A percentile compares a stretch with the other conserved stretches of the same genome.
Conservation (phyloP, 1,284 basidiomycete genomes). For the Cystobasidium pallidum region DNA sequence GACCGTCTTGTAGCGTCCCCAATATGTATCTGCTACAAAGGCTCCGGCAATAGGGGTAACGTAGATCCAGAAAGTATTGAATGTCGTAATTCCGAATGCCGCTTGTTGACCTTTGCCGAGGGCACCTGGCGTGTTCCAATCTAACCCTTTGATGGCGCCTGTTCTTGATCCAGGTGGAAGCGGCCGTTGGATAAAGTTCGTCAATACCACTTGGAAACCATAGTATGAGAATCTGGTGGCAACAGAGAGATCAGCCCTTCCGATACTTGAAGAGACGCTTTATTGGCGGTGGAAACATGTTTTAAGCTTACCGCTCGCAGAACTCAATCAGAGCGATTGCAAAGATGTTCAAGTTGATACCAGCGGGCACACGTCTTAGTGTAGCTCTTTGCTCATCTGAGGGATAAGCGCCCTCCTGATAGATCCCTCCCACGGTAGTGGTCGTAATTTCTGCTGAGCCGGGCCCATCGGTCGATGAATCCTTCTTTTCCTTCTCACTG, state of each 20-base stretch:
- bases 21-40: conserved; percentile 58
- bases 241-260: too few species aligned
- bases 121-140: conserved; percentile 50
- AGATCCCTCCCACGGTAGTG: neutral
- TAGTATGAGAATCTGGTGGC: conserved; percentile 49
- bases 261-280: too few species aligned
- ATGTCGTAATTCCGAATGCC: conserved; percentile 46
- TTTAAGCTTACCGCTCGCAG: conserved; percentile 24
- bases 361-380: conserved; percentile 35
- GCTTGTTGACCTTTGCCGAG: conserved; percentile 64
- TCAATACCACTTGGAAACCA: conserved; percentile 49
- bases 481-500: conserved; percentile 4
- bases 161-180: conserved; percentile 51
- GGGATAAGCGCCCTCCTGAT: conserved; percentile 23
- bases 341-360: conserved; percentile 28
- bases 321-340: conserved; percentile 43
- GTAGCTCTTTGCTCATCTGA: conserved; percentile 34
- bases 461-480: neutral
- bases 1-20: conserved; percentile 61
- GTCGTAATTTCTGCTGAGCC: conserved; percentile 8
- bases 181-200: conserved; percentile 56
- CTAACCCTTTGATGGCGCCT: conserved; percentile 55
- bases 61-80: conserved; percentile 52
- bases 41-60: conserved; percentile 54
- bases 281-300: too few species aligned